Percentiles rank a stretch among this genome's conserved stretches.
Evolutionary conservation across 1,284 basidiomycete species (phyloP).

Genomic region (Cutaneotrichosporon cutaneum): DNA sequence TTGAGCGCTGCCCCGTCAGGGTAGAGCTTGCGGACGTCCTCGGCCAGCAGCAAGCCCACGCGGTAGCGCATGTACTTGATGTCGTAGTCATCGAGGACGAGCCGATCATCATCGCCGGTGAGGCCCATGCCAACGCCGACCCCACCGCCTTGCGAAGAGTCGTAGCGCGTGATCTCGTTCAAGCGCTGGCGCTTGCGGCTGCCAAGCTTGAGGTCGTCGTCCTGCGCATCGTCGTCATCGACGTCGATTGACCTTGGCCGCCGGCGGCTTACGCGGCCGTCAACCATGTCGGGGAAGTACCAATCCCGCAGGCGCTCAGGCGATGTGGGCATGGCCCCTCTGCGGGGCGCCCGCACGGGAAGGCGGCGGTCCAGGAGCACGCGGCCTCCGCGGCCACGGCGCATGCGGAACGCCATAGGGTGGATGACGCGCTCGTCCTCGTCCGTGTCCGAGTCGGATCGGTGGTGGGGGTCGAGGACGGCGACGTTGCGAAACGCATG

Average conservation of each 20-base stretch:
- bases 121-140: conserved; percentile 53
- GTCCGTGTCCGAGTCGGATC: conserved; percentile 36
- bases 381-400: conserved; percentile 77
- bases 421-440: conserved; percentile 30
- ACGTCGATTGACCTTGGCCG: conserved; percentile 43
- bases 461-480: conserved; percentile 45
- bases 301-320: conserved; percentile 30
- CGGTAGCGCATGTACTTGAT: conserved; percentile 49
- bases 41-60: conserved; percentile 39
- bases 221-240: conserved; percentile 23
- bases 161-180: conserved; percentile 51
- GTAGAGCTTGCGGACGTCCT: conserved; percentile 44
- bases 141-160: conserved; percentile 43
- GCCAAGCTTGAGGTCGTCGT: conserved; percentile 16
- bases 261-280: conserved; percentile 16
- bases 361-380: conserved; percentile 72
- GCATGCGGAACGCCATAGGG: conserved; percentile 62
- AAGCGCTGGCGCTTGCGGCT: conserved; percentile 32
- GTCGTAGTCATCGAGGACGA: conserved; percentile 53
- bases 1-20: conserved; percentile 40
- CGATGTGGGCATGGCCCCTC: conserved; percentile 29
- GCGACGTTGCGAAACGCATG: conserved; percentile 50
- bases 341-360: conserved; percentile 35
- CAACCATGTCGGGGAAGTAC: conserved; percentile 38
- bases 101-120: conserved; percentile 43